phyloP scores from a whole-genome alignment of 768 basidiomycete genomes.

The Epithele typhae region DNA sequence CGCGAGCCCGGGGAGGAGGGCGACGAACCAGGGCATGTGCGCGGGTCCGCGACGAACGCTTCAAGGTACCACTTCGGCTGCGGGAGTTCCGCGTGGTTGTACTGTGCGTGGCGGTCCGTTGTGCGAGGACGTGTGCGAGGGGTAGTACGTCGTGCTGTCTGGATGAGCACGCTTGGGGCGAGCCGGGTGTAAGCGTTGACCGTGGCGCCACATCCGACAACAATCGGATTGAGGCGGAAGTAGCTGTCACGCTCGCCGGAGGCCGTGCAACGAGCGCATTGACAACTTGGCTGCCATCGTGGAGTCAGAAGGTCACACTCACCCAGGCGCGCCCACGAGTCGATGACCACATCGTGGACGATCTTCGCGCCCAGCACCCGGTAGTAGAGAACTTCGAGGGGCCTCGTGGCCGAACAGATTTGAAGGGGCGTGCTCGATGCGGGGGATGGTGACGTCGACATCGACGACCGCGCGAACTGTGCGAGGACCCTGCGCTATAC shows the following conservation, averaged over 20 bases:
- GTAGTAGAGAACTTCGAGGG: conserved; percentile 37
- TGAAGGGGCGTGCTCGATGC: too few relatives aligned
- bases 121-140: conserved; percentile 38
- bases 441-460: too few relatives aligned
- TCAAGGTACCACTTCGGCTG: conserved; percentile 31
- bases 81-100: conserved; percentile 34
- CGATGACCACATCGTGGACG: conserved; percentile 37
- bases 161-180: conserved; percentile 35
- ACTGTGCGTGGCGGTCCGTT: conserved; percentile 34
- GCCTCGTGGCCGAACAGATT: too few relatives aligned
- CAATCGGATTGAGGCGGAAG: conserved; percentile 37
- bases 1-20: conserved; percentile 40
- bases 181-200: conserved; percentile 42
- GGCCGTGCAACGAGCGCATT: conserved; percentile 38
- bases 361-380: conserved; percentile 42
- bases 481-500: too few relatives aligned
- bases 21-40: conserved; percentile 32
- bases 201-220: conserved; percentile 35
- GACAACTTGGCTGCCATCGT: conserved; percentile 42
- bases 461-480: too few relatives aligned
- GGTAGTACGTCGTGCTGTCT: conserved; percentile 37
- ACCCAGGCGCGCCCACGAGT: conserved; percentile 34
- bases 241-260: conserved; percentile 41
- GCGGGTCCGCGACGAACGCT: conserved; percentile 36
- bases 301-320: conserved; percentile 42